Base-by-base conservation (phyloP, 495 filamentous ascomycete genomes). In the Collariella sp. region DNA sequence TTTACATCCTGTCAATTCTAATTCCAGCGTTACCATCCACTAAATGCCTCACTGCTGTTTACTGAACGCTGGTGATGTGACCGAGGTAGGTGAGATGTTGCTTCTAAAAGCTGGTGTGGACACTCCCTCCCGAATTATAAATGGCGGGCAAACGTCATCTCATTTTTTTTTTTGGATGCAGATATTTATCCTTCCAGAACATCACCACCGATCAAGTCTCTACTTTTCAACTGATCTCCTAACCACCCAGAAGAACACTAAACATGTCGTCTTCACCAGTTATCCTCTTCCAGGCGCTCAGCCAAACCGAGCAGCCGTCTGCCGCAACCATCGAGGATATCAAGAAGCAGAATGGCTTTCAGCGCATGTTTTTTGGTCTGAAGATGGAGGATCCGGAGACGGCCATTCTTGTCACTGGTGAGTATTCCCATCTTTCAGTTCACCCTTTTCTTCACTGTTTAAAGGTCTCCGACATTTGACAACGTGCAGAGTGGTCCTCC, bases 301-400 rank as follows among this genome's bases (percentile, higher is more conserved):
- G 20, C 18, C 48, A 41, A 22, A 20, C 1, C 16, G 13, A 52
- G 24, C 43, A 35, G 2, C 40, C 36, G 2, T 36, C 44, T 2
- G 36, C 16, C 3, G 3, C 35, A 7, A 22, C 31, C 3, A 11
- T 54, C 16, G 49, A 46, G 7, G 35, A 48, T 20, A 26, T 59
- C 48, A 58, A 56, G 52, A 20, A 39, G 10, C 46, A 36, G 18
- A n/a, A 22, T 0, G 56, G 56, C 11, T 41, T 56, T 45, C 52
- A 40, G 24, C 38, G 45, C 1, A 49, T 50, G 26, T 54, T 57
- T 26, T 59, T 50, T 36, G 60, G 60, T 10, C 48, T 19, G 3
- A 59, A 56, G 56, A 52, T 59, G 19, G 60, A 62, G 49, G 56
- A 59, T 10, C 34, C 44, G 12, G 20, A 33, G 20, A 51, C 39